Conservation (phyloP, 2,329 filamentous ascomycete genomes). For the Diaporthe velutina region DNA sequence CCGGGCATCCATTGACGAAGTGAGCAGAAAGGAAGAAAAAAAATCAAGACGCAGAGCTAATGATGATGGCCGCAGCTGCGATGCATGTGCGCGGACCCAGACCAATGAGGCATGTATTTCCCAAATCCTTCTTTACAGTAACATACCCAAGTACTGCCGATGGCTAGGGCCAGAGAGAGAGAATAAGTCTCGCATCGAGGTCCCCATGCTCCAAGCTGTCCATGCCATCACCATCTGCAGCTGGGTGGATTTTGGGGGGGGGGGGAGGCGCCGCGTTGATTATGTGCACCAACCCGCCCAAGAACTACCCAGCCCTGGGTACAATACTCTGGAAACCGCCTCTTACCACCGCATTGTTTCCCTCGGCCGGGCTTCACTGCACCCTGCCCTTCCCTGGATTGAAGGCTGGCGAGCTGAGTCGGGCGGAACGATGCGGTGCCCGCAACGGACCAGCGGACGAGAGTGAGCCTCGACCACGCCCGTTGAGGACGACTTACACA, state of each 20-base stretch:
- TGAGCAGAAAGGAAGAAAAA: slow-evolving; percentile 3
- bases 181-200: background rate
- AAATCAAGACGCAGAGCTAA: slow-evolving; percentile 17
- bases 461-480: slow-evolving; percentile 36
- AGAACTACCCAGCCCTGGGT: slow-evolving; percentile 9
- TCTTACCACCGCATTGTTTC: background rate
- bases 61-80: slow-evolving; percentile 16
- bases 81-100: slow-evolving; percentile 15
- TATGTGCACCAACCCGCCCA: slow-evolving; percentile 10
- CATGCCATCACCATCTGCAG: slow-evolving; percentile 20
- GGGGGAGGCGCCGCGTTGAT: background rate
- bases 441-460: slow-evolving; percentile 31
- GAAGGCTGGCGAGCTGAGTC: background rate
- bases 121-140: background rate
- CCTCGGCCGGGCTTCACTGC: slow-evolving; percentile 2
- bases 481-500: slow-evolving; percentile 16
- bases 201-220: slow-evolving; percentile 1
- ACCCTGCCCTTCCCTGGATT: slow-evolving; percentile 22
- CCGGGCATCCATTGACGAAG: slow-evolving; percentile 23
- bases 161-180: background rate
- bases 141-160: background rate
- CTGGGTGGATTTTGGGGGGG: background rate
- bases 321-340: slow-evolving; percentile 5
- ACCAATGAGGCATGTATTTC: background rate
- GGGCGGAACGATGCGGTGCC: slow-evolving; percentile 30